phyloP scores from a whole-genome alignment of 768 basidiomycete species.

The Serendipita indica region DNA sequence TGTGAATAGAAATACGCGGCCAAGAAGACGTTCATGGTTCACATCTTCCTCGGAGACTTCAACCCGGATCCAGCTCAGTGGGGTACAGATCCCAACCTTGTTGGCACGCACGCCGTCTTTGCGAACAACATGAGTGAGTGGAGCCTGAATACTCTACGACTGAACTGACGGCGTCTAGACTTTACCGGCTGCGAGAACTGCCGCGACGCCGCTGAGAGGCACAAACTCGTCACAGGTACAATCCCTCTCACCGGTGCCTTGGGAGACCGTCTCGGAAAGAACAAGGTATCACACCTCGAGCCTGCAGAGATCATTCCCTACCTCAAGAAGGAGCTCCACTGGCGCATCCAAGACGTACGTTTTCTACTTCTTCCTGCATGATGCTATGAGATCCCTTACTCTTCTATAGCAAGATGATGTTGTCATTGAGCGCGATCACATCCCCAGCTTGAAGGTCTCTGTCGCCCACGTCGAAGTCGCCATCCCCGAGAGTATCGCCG shows the following conservation, averaged over 20 bases:
- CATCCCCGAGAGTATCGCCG: background rate
- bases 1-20: constrained; percentile 3
- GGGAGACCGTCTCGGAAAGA: constrained; percentile 16
- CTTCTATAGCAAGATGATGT: constrained; percentile 2
- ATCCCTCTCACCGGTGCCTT: constrained; percentile 30
- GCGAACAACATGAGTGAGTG: constrained; percentile 23
- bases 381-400: background rate
- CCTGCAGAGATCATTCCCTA: constrained; percentile 30
- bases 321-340: constrained; percentile 27
- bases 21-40: constrained; percentile 27
- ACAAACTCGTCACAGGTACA: constrained; percentile 28
- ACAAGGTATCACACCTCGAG: constrained; percentile 22
- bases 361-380: background rate
- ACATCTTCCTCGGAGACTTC: constrained; percentile 33
- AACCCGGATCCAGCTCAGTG: constrained; percentile 27
- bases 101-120: constrained; percentile 33
- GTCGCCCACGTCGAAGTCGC: constrained; percentile 11
- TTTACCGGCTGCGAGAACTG: constrained; percentile 26
- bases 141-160: constrained; percentile 14
- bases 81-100: constrained; percentile 24
- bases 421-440: background rate
- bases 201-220: constrained; percentile 19
- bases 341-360: constrained; percentile 30
- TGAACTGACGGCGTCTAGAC: background rate
- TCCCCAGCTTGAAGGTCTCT: constrained; percentile 11